These are phyloP conservation scores for Draba incana DNA, from an alignment of 345 rosid species.

Conservation along the genomic window DNA sequence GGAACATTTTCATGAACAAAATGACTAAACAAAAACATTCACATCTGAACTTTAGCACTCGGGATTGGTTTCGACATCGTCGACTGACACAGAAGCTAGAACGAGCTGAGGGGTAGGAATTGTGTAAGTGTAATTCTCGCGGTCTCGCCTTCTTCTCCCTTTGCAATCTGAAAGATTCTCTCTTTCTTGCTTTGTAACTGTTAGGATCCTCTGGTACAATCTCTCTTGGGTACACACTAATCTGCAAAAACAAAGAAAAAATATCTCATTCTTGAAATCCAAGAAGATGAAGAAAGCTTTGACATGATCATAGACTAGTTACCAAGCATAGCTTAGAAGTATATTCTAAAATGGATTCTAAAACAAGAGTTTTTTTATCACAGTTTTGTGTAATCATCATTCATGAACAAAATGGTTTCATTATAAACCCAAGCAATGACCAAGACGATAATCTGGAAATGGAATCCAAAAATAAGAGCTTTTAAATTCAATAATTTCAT, in stretches of 20 bases:
- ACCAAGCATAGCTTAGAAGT: no score
- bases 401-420: no score
- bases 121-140: conserved; percentile 55
- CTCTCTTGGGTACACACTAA: conserved; percentile 81
- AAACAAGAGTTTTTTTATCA: no score
- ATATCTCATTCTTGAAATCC: neutral
- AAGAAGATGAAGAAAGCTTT: neutral
- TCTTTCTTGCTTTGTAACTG: conserved; percentile 82
- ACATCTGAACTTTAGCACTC: conserved; percentile 44
- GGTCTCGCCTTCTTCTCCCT: conserved; percentile 76
- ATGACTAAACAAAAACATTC: conserved; percentile 28
- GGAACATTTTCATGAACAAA: conserved; percentile 13
- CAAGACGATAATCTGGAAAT: no score
- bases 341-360: no score
- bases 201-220: conserved; percentile 85
- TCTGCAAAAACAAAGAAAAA: conserved; percentile 39
- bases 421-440: no score
- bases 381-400: no score
- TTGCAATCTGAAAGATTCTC: conserved; percentile 74
- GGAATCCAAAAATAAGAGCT: no score
- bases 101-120: conserved; percentile 58
- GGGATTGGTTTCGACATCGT: conserved; percentile 41
- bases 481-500: no score
- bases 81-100: conserved; percentile 61
- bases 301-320: neutral